A percentile compares a stretch with the other conserved stretches of the same genome.
Evolutionary conservation across 2,329 filamentous ascomycete genomes (phyloP).

Genomic region (Ophiosphaerella narmari): DNA sequence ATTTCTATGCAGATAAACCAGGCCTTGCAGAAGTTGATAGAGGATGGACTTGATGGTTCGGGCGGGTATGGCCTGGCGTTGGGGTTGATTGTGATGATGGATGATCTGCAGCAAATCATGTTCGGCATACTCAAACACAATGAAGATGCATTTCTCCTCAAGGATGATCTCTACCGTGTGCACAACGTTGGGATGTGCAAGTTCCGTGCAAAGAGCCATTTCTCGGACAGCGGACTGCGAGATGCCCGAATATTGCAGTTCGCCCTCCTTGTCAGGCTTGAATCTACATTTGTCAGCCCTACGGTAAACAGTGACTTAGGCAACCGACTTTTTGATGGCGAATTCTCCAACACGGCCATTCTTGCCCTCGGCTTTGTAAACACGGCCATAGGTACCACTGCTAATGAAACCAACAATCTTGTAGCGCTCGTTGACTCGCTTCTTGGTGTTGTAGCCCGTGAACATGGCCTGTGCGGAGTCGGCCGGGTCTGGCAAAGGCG

Average conservation of each 20-base stretch:
- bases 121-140: conserved; percentile 99
- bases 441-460: conserved; percentile 68
- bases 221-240: conserved; percentile 96
- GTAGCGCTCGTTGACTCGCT: conserved; percentile 89
- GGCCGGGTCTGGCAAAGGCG: conserved; percentile 23
- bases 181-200: conserved; percentile 87
- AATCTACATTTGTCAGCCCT: conserved; percentile 57
- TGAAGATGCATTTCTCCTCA: conserved; percentile 98
- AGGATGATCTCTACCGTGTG: conserved; percentile 92
- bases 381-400: conserved; percentile 94
- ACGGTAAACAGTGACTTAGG: conserved; percentile 1
- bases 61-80: conserved; percentile 85
- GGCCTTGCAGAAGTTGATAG: conserved; percentile 92
- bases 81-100: conserved; percentile 91
- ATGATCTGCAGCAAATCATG: conserved; percentile 98
- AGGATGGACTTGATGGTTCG: conserved; percentile 90
- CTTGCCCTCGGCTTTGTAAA: conserved; percentile 89
- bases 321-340: conserved; percentile 88
- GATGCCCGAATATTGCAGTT: conserved; percentile 95
- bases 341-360: conserved; percentile 79
- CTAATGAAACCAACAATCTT: conserved; percentile 98
- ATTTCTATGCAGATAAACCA: conserved; percentile 92
- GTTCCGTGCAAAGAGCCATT: conserved; percentile 94
- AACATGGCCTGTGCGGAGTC: conserved; percentile 46
- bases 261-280: conserved; percentile 98